Evolutionary conservation across 768 basidiomycete species (phyloP), one percentile per base, ranked within the genome.

Genomic region (Candolleomyces efflorescens): DNA sequence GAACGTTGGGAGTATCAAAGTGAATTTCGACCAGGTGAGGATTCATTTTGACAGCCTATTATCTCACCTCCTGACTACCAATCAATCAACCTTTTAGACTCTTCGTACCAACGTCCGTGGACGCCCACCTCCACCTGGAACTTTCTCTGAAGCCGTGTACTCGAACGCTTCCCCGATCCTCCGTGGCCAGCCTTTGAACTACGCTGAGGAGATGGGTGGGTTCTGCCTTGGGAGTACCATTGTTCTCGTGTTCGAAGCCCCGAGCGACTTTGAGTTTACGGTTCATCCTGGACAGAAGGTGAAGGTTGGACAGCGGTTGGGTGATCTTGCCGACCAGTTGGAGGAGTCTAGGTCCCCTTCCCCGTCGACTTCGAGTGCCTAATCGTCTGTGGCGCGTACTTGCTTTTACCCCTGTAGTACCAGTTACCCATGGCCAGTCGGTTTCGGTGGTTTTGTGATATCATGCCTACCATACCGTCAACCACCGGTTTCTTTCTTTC

Each of bases 181-280:
- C 37, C 81, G 85, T 17, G 97, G 97, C 0, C 94, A 97, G 66
- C 95, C 96, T 1, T 78, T 98, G 46, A 78, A 76, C 0, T 80
- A 90, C 1, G 95, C 92, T 0, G 91, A 97, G 70, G 95, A 99
- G 75, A 93, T 98, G 90, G 97, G 97, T 32, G 97, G 95, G 1
- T 99, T 99, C 75, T 89, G 87, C 65, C 78, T 98, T 3, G 95
- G 95, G 4, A 93, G 90, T 71, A 98, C 96, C 5, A 92, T 98
- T 65, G 96, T 99, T 18, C 80, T 98, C 48, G 92, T 98, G 1
- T 97, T 98, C 66, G 97, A 99, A 73, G 97, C 95, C 0, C 96
- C 97, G 0, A 74, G 78, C 54, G 74, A 84, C 37, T 99, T 95
- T 68, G 81, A 84, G 69, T 97, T 96, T 65, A 69, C 75, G 0